These are phyloP conservation scores for Eutrema salsugineum DNA, from an alignment of 441 rosid genomes.

Conservation along the genomic window DNA sequence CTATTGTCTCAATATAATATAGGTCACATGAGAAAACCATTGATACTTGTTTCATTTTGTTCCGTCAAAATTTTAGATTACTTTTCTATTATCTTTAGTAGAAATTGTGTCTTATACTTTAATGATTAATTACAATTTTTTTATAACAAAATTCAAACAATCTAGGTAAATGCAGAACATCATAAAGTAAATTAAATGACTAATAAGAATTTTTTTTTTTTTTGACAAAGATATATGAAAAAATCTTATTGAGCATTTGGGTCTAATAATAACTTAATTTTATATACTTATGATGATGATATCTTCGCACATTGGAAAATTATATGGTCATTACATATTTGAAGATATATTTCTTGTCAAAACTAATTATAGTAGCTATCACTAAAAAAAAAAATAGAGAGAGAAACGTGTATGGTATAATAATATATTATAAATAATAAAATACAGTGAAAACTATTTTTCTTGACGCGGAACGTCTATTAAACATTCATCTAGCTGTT, in stretches of 20 bases:
- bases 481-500: constrained; percentile 17
- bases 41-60: too few species aligned
- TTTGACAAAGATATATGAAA: neutral
- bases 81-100: neutral
- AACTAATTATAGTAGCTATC: constrained; percentile 14
- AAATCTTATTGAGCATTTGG: neutral
- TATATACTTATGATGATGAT: neutral
- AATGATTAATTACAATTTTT: neutral
- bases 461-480: constrained; percentile 31
- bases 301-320: neutral
- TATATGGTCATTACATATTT: neutral
- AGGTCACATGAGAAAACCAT: neutral
- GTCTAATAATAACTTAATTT: neutral
- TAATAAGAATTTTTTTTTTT: neutral
- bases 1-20: neutral
- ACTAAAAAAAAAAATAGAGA: too few species aligned
- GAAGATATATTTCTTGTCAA: constrained; percentile 9
- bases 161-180: neutral
- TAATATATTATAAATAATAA: neutral
- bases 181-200: neutral
- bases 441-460: neutral
- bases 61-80: neutral
- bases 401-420: neutral
- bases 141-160: neutral
- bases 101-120: neutral